phyloP scores from a whole-genome alignment of 2,329 filamentous ascomycete genomes.

The Colletotrichum higginsianum region DNA sequence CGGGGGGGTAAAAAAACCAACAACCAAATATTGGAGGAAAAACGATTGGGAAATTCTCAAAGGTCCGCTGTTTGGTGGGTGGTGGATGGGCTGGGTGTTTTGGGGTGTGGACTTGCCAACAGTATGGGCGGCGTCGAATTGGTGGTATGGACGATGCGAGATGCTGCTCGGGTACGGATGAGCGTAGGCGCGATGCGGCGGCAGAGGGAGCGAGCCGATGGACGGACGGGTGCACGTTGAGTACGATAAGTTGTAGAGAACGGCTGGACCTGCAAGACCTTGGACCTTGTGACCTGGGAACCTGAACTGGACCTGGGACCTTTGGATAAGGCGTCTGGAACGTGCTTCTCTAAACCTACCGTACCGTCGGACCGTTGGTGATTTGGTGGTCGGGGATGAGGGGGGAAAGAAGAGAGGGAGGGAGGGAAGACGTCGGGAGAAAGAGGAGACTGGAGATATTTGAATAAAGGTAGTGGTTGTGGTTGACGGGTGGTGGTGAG shows the following conservation, averaged over 20 bases:
- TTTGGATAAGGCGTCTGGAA: conserved; percentile 29
- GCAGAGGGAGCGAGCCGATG: conserved; percentile 8
- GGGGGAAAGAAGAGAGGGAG: conserved; percentile 48
- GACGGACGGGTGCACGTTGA: conserved; percentile 21
- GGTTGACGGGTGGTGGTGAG: conserved; percentile 8
- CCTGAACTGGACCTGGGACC: conserved; percentile 29
- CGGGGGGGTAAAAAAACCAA: not conserved
- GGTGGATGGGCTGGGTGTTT: not conserved
- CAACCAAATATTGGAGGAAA: no score
- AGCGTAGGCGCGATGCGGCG: not conserved
- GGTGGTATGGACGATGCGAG: conserved; percentile 1
- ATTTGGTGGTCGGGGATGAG: conserved; percentile 47
- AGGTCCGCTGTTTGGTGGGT: not conserved
- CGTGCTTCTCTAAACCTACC: conserved; percentile 36
- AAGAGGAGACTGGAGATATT: conserved; percentile 54
- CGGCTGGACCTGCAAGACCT: conserved; percentile 30
- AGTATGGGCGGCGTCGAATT: conserved; percentile 22
- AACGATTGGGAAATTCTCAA: no score
- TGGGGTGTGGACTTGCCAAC: conserved; percentile 11
- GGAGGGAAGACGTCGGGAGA: conserved; percentile 35
- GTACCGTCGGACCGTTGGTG: conserved; percentile 40
- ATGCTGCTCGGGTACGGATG: conserved; percentile 1
- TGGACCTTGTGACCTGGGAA: conserved; percentile 7
- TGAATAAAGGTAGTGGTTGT: conserved; percentile 51
- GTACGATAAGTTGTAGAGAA: conserved; percentile 32